Conservation (phyloP, 352 stramenopile genomes). For the Pelagophyceae sp. region DNA sequence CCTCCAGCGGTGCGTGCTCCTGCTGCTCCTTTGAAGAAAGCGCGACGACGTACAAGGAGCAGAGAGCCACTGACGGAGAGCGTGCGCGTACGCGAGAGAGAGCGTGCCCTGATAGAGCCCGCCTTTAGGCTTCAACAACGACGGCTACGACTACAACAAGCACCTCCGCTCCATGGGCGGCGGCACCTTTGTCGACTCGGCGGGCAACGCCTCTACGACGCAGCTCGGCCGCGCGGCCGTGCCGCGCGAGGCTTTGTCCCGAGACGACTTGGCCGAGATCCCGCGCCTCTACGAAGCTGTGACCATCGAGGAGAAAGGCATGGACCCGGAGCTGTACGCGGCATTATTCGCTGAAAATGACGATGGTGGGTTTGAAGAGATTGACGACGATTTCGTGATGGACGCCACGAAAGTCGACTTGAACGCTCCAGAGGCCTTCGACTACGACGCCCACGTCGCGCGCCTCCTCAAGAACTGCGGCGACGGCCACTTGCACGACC, state of each 20-base stretch:
- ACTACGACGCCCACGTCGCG: constrained; percentile 19
- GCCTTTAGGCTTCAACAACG: constrained; percentile 17
- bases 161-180: constrained; percentile 13
- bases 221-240: constrained; percentile 9
- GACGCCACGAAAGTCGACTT: constrained; percentile 10
- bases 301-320: constrained; percentile 21
- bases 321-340: neutral
- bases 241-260: constrained; percentile 31
- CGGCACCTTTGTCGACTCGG: constrained; percentile 8
- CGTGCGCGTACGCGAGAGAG: no score
- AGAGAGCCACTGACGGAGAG: no score
- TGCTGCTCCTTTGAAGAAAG: no score
- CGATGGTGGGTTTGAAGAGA: constrained; percentile 21
- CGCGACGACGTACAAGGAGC: no score
- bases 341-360: constrained; percentile 16
- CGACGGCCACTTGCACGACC: neutral
- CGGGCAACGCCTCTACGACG: neutral
- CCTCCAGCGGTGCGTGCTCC: neutral
- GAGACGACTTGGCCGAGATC: constrained; percentile 22
- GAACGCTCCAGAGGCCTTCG: neutral
- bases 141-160: constrained; percentile 14
- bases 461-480: neutral
- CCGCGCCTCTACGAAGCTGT: constrained; percentile 26
- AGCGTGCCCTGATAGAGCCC: no score
- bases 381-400: constrained; percentile 33